Evolutionary conservation across 495 filamentous ascomycete genomes (phyloP).

Genomic region (Xylaria nigripes): DNA sequence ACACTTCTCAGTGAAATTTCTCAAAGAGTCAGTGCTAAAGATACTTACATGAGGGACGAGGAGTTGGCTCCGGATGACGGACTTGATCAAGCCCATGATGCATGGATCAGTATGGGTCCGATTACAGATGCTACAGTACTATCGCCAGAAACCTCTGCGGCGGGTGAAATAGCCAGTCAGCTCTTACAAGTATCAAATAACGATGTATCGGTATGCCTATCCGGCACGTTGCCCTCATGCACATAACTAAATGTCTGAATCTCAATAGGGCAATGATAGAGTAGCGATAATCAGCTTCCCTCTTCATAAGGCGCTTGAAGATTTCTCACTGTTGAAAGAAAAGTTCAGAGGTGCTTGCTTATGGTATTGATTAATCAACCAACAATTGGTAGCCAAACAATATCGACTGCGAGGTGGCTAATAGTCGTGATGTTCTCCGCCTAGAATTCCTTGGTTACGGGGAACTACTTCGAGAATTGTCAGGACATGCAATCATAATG

Average conservation of each 20-base stretch:
- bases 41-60: background rate
- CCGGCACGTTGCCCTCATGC: background rate
- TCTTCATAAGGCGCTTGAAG: background rate
- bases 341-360: slow-evolving; percentile 9
- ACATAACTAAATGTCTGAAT: background rate
- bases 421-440: slow-evolving; percentile 2
- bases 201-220: background rate
- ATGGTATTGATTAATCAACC: background rate
- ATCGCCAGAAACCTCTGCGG: background rate
- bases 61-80: background rate
- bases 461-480: background rate
- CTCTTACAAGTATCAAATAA: background rate
- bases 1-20: background rate
- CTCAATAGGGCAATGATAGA: background rate
- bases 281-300: background rate
- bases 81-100: background rate
- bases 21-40: background rate
- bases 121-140: background rate
- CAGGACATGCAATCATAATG: background rate
- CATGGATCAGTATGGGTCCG: background rate
- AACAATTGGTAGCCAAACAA: background rate
- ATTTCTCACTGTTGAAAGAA: slow-evolving; percentile 18
- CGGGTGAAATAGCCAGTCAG: background rate
- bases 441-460: slow-evolving; percentile 15
- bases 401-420: background rate